phyloP scores from a whole-genome alignment of 2,329 filamentous ascomycete genomes.

The Ophiostoma australiae region DNA sequence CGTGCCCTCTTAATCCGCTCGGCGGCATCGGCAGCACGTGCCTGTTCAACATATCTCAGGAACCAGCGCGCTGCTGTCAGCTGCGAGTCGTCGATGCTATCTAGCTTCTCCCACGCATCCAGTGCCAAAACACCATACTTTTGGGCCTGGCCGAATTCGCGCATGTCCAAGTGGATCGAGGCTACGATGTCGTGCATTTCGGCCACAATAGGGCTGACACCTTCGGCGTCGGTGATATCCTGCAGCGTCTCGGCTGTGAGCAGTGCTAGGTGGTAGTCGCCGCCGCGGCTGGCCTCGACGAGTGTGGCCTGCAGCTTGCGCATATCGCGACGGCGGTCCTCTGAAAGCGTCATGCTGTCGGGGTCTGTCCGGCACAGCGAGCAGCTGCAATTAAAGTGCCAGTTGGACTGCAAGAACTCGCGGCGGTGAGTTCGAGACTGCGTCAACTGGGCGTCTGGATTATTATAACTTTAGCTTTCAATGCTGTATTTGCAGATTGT shows the following conservation, averaged over 20 bases:
- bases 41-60: not conserved
- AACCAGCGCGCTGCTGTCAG: not conserved
- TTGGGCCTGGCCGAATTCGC: slow-evolving; percentile 19
- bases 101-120: not conserved
- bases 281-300: slow-evolving; percentile 29
- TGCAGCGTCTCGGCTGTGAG: slow-evolving; percentile 21
- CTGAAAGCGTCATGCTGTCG: slow-evolving; percentile 26
- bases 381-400: slow-evolving; percentile 32
- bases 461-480: not conserved
- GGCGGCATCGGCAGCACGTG: not conserved
- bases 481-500: not conserved
- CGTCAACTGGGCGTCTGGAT: slow-evolving; percentile 22
- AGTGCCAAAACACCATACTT: not conserved
- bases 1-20: not conserved
- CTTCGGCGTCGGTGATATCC: slow-evolving; percentile 15
- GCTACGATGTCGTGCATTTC: slow-evolving; percentile 26
- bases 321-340: slow-evolving; percentile 29
- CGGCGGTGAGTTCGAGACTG: slow-evolving; percentile 24
- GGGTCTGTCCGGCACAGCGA: slow-evolving; percentile 28
- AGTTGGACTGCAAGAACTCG: slow-evolving; percentile 26
- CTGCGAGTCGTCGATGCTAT: slow-evolving; percentile 8
- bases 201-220: slow-evolving; percentile 13
- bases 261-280: slow-evolving; percentile 22
- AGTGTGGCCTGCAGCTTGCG: slow-evolving; percentile 25
- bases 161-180: slow-evolving; percentile 24